Evolutionary conservation across 1,139 yeast species (phyloP), one percentile per base, ranked within the genome.

Genomic region (Meyerozyma smithsonii): DNA sequence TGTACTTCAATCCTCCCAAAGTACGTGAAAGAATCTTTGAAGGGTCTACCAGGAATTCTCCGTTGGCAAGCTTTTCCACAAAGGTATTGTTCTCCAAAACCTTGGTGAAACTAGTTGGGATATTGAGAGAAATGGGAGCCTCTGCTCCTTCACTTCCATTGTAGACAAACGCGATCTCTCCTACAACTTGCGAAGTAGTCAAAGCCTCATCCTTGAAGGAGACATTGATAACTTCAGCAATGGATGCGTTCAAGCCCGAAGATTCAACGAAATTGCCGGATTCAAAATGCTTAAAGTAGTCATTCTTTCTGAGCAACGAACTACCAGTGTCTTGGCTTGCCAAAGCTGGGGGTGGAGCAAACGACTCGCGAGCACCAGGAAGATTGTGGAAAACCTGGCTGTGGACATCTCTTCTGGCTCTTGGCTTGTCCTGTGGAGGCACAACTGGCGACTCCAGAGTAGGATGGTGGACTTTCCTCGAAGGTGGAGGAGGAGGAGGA

Each of bases 201-300:
- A 81, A 62, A 34, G 64, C 62, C 21, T 92, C 94, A 55, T 83
- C 88, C 46, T 77, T 77, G 56, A 82, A 79, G 16, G 74, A 71
- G 4, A 87, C 94, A 55, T 81, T 84, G 46, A 86, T 70, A n/a
- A 84, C 80, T 59, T 88, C 96, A 11, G 90, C 90, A 46, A 87
- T 65, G 28, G 94, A 82, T 1, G 88, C 79, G 54, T 83, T 83
- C 51, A 88, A 68, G 2, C 94, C 95, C n/a, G 68, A 58, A 3
- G 72, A 67, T 39, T 74, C 74, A 11, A 79, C 76, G 20, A 47
- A 49, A 18, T 45, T 45, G 8, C 55, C 42, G n/a, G 56, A 41
- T 24, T 58, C 65, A 41, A 61, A 60, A 44, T 67, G 94, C 51
- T 73, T 76, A 56, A 76, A 74, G 33, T 62, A 50, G 16, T 62